These are phyloP conservation scores for Samsoniella hepiali DNA, from an alignment of 2,329 filamentous ascomycete genomes.

Conservation along the genomic window DNA sequence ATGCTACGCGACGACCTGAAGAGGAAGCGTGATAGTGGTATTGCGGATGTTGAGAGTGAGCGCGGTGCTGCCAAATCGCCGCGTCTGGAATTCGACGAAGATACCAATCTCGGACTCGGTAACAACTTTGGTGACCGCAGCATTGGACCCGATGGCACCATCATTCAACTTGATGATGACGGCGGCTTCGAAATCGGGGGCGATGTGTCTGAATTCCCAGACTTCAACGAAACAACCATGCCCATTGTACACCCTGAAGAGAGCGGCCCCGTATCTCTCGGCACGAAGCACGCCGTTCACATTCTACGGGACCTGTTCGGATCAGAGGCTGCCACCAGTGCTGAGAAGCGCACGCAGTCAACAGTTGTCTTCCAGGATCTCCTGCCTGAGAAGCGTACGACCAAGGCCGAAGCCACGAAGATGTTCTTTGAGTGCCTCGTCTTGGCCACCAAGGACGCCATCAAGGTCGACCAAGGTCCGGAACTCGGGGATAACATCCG, in stretches of 20 bases:
- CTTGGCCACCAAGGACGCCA: conserved; percentile 93
- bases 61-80: conserved; percentile 64
- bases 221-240: conserved; percentile 73
- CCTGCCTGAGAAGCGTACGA: conserved; percentile 76
- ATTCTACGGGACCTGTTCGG: conserved; percentile 88
- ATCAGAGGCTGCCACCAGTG: conserved; percentile 62
- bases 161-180: conserved; percentile 35
- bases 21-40: conserved; percentile 86
- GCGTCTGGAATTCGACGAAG: conserved; percentile 64
- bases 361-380: conserved; percentile 88
- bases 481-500: conserved; percentile 76
- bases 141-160: conserved; percentile 57
- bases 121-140: conserved; percentile 53
- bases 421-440: conserved; percentile 99
- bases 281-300: conserved; percentile 94
- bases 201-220: conserved; percentile 47
- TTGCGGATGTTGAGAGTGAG: conserved; percentile 73
- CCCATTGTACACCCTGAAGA: conserved; percentile 78
- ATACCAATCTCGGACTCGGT: conserved; percentile 51
- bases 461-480: conserved; percentile 87
- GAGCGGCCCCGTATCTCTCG: conserved; percentile 80
- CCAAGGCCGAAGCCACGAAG: conserved; percentile 89
- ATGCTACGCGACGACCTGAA: conserved; percentile 80
- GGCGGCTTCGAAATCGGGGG: conserved; percentile 53
- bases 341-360: conserved; percentile 69